phyloP scores from a whole-genome alignment of 306 rosid genomes.

The Acacia melanoxylon region DNA sequence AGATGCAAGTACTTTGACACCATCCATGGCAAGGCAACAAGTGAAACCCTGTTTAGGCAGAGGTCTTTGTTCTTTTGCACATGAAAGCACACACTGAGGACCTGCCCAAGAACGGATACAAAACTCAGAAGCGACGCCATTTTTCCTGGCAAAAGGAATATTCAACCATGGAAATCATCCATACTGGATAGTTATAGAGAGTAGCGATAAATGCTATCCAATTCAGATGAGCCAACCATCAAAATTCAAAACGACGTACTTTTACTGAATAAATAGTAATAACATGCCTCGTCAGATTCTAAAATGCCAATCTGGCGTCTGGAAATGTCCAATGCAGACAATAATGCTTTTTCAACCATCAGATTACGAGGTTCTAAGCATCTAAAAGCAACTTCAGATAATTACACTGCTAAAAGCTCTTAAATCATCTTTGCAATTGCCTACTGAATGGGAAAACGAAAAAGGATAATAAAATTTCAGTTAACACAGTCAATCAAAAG shows the following conservation, averaged over 20 bases:
- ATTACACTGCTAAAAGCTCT: not conserved
- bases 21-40: constrained; percentile 95
- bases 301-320: constrained; percentile 24
- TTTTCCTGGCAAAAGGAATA: not conserved
- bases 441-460: not conserved
- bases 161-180: constrained; percentile 17
- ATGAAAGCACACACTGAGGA: constrained; percentile 83
- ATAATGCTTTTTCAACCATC: constrained; percentile 8
- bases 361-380: not conserved
- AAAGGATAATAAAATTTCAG: not conserved
- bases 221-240: not conserved
- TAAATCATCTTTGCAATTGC: not conserved
- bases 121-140: constrained; percentile 10
- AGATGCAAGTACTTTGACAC: constrained; percentile 87
- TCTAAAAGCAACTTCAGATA: constrained; percentile 7
- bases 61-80: constrained; percentile 64
- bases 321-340: not conserved
- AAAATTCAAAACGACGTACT: not conserved
- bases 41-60: constrained; percentile 78
- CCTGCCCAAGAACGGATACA: constrained; percentile 53
- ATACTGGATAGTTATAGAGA: not conserved
- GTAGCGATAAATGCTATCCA: not conserved
- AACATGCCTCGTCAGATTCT: constrained; percentile 1
- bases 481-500: not conserved
- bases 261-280: constrained; percentile 3